phyloP scores from a whole-genome alignment of 148 eudicot species.

The Simmondsia chinensis region DNA sequence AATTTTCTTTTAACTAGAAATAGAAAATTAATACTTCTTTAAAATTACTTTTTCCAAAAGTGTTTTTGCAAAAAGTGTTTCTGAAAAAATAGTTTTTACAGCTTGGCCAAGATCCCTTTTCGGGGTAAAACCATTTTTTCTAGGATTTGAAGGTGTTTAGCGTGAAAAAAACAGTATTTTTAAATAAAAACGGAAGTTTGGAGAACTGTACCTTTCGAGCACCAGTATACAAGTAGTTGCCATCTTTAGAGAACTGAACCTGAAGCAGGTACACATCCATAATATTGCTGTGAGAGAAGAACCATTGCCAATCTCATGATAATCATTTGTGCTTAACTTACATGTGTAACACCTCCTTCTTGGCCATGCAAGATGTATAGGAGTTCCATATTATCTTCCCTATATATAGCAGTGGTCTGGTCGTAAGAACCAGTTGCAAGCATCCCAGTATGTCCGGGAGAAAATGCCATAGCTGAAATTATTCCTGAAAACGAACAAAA shows the following conservation, averaged over 20 bases:
- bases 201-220: slow-evolving; percentile 69
- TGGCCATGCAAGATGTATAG: slow-evolving; percentile 93
- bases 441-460: slow-evolving; percentile 70
- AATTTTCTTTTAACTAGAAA: too few species aligned
- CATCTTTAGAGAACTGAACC: slow-evolving; percentile 97
- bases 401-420: slow-evolving; percentile 73
- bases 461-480: slow-evolving; percentile 84
- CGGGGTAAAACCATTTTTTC: too few species aligned
- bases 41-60: too few species aligned
- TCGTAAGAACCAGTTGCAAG: slow-evolving; percentile 91
- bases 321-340: slow-evolving; percentile 25
- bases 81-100: too few species aligned
- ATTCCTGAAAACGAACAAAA: slow-evolving; percentile 47
- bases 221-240: slow-evolving; percentile 91
- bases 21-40: too few species aligned
- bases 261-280: slow-evolving; percentile 15
- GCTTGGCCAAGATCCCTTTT: too few species aligned
- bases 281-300: neutral
- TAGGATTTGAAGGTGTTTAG: too few species aligned
- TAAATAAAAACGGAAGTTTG: too few species aligned
- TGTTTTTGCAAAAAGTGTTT: too few species aligned
- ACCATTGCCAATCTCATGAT: neutral
- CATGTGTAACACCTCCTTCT: slow-evolving; percentile 98
- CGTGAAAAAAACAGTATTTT: too few species aligned
- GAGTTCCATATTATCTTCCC: slow-evolving; percentile 93